Conservation (phyloP, 192 early-diverging fungal genomes). For the Oehlia diaphana region DNA sequence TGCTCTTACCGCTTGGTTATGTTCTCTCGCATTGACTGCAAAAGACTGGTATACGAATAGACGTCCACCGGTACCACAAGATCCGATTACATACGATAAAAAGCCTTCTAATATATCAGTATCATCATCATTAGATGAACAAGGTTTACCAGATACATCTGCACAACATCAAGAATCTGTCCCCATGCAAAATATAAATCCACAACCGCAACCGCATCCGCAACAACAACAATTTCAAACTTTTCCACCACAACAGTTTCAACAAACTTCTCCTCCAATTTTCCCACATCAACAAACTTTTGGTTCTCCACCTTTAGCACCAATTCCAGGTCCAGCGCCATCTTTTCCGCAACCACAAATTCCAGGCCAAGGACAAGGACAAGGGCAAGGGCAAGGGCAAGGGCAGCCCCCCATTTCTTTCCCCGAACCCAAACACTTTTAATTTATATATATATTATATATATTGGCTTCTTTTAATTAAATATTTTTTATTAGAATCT, state of each 20-base stretch:
- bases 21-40: conserved; percentile 10
- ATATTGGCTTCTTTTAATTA: no score
- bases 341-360: background rate
- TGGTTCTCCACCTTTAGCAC: background rate
- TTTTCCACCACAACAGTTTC: no score
- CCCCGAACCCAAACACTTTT: background rate
- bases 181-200: background rate
- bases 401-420: background rate
- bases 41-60: conserved; percentile 13
- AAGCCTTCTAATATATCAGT: conserved; percentile 21
- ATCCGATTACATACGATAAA: background rate
- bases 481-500: no score
- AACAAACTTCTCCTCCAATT: background rate
- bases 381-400: no score
- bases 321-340: background rate
- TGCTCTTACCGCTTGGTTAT: conserved; percentile 15
- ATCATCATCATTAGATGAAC: conserved; percentile 13
- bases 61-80: conserved; percentile 17
- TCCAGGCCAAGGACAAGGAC: no score
- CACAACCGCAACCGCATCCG: background rate
- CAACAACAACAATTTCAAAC: no score
- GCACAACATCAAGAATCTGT: conserved; percentile 2
- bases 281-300: background rate
- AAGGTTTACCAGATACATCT: background rate
- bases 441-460: background rate